Base-by-base conservation (phyloP, 345 rosid genomes). In the Moricandia arvensis region DNA sequence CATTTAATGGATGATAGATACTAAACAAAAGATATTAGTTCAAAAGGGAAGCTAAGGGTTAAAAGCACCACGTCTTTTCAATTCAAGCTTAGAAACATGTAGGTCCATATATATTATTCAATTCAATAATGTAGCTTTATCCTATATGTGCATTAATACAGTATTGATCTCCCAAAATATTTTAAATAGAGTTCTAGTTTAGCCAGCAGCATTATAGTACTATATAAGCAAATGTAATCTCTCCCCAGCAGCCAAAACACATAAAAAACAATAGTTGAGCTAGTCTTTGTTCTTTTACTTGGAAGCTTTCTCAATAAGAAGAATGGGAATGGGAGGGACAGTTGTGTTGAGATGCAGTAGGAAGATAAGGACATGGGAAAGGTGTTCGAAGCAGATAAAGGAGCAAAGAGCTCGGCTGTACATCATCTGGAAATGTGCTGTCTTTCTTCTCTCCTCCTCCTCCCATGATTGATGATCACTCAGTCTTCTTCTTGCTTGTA, bases 341-440 rank as follows among this genome's bases (percentile, higher is more conserved):
- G 29, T 45, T 8, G 10, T 63, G 38, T 21, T 67, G 63, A 70
- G 71, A 41, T 63, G 84, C 11, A 63, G 73, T 62, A 77, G 71
- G 66, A 90, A 88, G 73, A 59, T 58, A 24, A 66, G 63, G 38
- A 58, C 77, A 69, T 86, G 84, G 93, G 83, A 82, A 61, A 71
- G 91, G 72, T 86, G 87, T 74, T 88, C 90, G 31, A 85, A 81
- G 89, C 91, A 86, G 71, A 65, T 92, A 26, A 87, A 87, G 71
- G 92, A 88, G 80, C 97, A 83, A 80, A 77, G 90, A 18, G 87
- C 83, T 16, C 69, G 96, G 63, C 85, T 92, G 69, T 88, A 92
- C 75, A 88, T 92, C 70, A 83, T 90, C 26, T 92, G 97, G 93
- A 90, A 87, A 77, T 92, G 97, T 59, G 74, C 91, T 21, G 86